phyloP scores from a whole-genome alignment of 148 eudicot species.

The Mesembryanthemum crystallinum region DNA sequence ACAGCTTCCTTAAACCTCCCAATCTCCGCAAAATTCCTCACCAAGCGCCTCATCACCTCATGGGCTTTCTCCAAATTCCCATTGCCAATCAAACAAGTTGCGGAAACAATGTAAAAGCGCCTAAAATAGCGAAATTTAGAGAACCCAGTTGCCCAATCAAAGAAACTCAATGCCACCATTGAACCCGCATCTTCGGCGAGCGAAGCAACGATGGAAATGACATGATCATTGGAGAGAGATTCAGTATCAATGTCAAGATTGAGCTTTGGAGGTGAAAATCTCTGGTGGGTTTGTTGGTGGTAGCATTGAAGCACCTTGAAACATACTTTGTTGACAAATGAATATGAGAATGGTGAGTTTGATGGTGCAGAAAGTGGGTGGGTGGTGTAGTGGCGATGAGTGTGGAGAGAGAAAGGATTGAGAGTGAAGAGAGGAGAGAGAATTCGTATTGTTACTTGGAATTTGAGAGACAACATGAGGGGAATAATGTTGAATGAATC shows the following conservation, averaged over 20 bases:
- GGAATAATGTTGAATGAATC: not conserved
- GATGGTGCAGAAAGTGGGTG: slow-evolving; percentile 14
- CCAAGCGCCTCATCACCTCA: slow-evolving; percentile 69
- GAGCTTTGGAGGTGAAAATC: slow-evolving; percentile 36
- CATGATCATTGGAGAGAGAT: slow-evolving; percentile 56
- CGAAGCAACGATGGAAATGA: slow-evolving; percentile 64
- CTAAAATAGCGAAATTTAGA: slow-evolving; percentile 56
- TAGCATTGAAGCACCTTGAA: slow-evolving; percentile 62
- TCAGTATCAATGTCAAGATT: slow-evolving; percentile 41
- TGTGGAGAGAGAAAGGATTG: not conserved
- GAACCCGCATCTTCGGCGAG: slow-evolving; percentile 69
- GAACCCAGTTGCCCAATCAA: slow-evolving; percentile 67
- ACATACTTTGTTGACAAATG: slow-evolving; percentile 47
- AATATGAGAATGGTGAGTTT: slow-evolving; percentile 29
- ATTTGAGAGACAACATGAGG: slow-evolving; percentile 2
- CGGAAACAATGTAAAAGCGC: slow-evolving; percentile 73
- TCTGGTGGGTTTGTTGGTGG: slow-evolving; percentile 42
- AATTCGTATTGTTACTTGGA: slow-evolving; percentile 1
- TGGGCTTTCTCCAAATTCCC: slow-evolving; percentile 66
- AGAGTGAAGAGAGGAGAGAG: slow-evolving; percentile 11
- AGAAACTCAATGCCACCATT: slow-evolving; percentile 69
- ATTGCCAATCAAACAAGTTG: slow-evolving; percentile 55
- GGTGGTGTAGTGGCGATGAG: not conserved
- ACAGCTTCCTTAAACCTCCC: slow-evolving; percentile 84
- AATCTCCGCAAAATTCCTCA: slow-evolving; percentile 62